Conservation (phyloP, 2,329 filamentous ascomycete genomes). For the Claviceps spartinae region DNA sequence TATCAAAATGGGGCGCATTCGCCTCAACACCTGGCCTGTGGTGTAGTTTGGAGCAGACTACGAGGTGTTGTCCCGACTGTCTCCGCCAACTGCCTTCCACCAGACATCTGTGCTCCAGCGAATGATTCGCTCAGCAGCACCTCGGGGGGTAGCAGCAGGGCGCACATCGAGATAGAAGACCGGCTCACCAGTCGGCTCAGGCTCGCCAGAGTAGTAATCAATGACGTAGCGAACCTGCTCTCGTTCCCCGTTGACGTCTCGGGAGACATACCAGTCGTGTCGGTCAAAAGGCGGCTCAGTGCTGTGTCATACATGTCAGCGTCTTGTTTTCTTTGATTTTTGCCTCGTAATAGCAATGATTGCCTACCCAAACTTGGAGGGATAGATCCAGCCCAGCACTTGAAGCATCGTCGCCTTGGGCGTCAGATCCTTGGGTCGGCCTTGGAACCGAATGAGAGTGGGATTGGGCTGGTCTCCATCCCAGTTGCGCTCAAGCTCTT, state of each 20-base stretch:
- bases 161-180: constrained; percentile 94
- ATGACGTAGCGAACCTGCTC: constrained; percentile 89
- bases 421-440: constrained; percentile 75
- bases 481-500: constrained; percentile 34
- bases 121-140: constrained; percentile 68
- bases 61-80: constrained; percentile 32
- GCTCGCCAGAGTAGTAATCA: constrained; percentile 82
- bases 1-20: too few species aligned
- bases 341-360: neutral
- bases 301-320: constrained; percentile 25
- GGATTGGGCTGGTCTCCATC: constrained; percentile 47
- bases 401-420: constrained; percentile 82
- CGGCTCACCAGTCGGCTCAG: constrained; percentile 74
- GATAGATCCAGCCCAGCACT: constrained; percentile 65
- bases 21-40: constrained; percentile 7
- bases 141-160: constrained; percentile 70
- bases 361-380: constrained; percentile 60
- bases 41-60: too few species aligned
- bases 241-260: constrained; percentile 51
- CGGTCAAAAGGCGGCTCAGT: constrained; percentile 85
- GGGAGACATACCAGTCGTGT: constrained; percentile 90
- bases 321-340: neutral
- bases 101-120: constrained; percentile 89
- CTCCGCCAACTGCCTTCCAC: constrained; percentile 74
- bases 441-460: constrained; percentile 74